These are phyloP conservation scores for Coniophora puteana DNA, from an alignment of 1,284 basidiomycete genomes.

Conservation along the genomic window DNA sequence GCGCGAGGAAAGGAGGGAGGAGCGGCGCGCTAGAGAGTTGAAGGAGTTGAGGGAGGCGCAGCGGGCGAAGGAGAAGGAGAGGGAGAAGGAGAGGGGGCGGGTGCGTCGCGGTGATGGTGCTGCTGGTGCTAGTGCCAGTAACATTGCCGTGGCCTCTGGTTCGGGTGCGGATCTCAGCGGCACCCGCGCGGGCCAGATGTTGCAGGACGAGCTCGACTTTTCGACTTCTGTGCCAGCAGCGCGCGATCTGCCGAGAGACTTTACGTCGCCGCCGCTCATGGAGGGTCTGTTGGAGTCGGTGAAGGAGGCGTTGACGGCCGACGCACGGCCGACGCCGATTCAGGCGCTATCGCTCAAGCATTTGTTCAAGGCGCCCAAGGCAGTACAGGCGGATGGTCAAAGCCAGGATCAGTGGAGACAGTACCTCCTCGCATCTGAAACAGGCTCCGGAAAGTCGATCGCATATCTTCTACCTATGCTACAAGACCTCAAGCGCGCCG, in stretches of 20 bases:
- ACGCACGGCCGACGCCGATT: slow-evolving; percentile 65
- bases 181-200: slow-evolving; percentile 24
- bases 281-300: slow-evolving; percentile 57
- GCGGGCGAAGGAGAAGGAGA: too few species aligned
- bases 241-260: slow-evolving; percentile 24
- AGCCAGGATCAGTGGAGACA: slow-evolving; percentile 38
- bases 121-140: too few species aligned
- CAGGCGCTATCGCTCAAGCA: slow-evolving; percentile 68
- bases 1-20: slow-evolving; percentile 5
- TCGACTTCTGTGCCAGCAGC: slow-evolving; percentile 21
- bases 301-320: slow-evolving; percentile 48
- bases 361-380: slow-evolving; percentile 37
- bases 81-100: too few species aligned
- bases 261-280: slow-evolving; percentile 66
- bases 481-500: slow-evolving; percentile 68
- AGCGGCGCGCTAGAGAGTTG: too few species aligned
- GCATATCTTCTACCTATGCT: slow-evolving; percentile 84
- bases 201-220: slow-evolving; percentile 39
- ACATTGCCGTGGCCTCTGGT: too few species aligned
- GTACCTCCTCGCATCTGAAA: slow-evolving; percentile 79
- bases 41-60: too few species aligned
- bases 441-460: slow-evolving; percentile 88
- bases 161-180: too few species aligned
- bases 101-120: too few species aligned
- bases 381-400: too few species aligned